Base-by-base conservation (phyloP, 495 filamentous ascomycete genomes). In the Penicillium subrubescens region DNA sequence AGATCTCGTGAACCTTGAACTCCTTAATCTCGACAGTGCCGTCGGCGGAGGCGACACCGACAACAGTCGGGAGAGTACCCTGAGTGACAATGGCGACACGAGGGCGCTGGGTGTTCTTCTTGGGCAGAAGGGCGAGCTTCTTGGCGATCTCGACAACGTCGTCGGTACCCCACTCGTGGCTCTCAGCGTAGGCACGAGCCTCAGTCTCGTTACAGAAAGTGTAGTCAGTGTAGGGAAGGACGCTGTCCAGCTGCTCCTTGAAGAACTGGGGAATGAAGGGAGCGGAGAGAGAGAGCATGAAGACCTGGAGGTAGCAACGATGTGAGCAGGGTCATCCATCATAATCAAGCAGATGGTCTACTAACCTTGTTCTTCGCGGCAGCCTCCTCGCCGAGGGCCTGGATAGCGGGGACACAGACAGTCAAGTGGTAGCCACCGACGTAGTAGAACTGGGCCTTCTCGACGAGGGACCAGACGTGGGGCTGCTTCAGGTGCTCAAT, bases 231-330 rank as follows among this genome's bases (percentile, higher is more conserved):
- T 96, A 98, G 23, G 89, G 90, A 11, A 90, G 83, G 3, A 90
- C 89, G 66, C 87, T 86, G 78, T 95, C 93, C 43, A 99, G 85
- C 61, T 88, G 92, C 21, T 97, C 93, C 84, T 97, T 98, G 88
- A 97, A 99, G 86, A 97, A 96, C 77, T 94, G 89, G 41, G 90
- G 81, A 67, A 99, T 96, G 87, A 98, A 99, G 33, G 96, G 95
- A 23, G 95, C 95, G 43, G 90, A 93, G 43, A 99, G 85, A 62
- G 91, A 93, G 62, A 99, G 87, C 71, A 93, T 87, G 80, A 98
- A 96, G 57, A 85, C 74, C 90, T 88, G 61, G 11, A 51, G 27
- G 34, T 53, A 57, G 50, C 23, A 44, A 27, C 35, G 62, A 53
- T 60, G 37, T 53, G 41, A 61, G 64, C 52, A 59, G 19, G 35